These are phyloP conservation scores for Penicillium canescens DNA, from an alignment of 495 filamentous ascomycete genomes.

Conservation along the genomic window DNA sequence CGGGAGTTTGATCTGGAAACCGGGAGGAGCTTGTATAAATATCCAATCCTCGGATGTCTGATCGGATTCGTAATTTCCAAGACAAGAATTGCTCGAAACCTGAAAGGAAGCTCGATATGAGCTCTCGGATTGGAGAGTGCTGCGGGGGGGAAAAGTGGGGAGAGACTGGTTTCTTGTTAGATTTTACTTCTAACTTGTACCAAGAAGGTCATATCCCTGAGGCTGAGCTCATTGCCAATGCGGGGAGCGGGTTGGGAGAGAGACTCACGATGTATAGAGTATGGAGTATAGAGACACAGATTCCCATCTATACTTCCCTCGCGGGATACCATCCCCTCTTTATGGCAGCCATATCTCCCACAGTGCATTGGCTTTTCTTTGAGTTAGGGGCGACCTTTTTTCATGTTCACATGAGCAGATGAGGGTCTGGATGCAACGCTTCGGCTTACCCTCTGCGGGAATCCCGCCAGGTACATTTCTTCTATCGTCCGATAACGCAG, in stretches of 20 bases:
- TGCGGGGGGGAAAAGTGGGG: slow-evolving; percentile 33
- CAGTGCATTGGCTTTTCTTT: neutral
- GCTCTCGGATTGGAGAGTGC: slow-evolving; percentile 9
- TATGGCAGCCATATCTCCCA: neutral
- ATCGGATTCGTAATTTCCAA: neutral
- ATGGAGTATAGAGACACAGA: neutral
- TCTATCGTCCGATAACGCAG: slow-evolving; percentile 16
- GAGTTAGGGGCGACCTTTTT: neutral
- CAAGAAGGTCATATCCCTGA: too few species aligned
- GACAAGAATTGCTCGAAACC: neutral
- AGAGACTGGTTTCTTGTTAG: neutral
- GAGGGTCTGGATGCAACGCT: slow-evolving; percentile 26
- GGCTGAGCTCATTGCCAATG: too few species aligned
- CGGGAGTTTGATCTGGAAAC: neutral
- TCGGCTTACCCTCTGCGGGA: slow-evolving; percentile 41
- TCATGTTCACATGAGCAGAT: slow-evolving; percentile 17
- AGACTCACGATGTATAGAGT: neutral
- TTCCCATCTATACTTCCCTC: neutral
- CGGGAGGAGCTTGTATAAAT: slow-evolving; percentile 1
- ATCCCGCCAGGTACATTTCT: slow-evolving; percentile 25
- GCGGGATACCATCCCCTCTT: neutral
- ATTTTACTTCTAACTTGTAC: too few species aligned
- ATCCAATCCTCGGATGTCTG: neutral
- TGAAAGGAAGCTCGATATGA: neutral
- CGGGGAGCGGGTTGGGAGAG: neutral